Evolutionary conservation across 75 land plant species (phyloP).

Genomic region (Pseudotsuga menziesii): DNA sequence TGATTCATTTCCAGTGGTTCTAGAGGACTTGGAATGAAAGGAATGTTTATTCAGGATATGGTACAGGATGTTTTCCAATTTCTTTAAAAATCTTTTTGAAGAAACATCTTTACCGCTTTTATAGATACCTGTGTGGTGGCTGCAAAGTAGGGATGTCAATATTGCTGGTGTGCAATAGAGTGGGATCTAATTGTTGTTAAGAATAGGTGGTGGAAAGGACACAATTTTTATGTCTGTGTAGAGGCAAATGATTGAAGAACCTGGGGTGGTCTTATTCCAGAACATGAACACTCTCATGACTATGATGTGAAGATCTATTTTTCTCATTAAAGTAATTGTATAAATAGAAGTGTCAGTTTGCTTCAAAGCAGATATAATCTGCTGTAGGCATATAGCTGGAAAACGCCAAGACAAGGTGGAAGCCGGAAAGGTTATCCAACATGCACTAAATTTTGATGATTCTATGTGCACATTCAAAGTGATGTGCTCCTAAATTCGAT

Average conservation of each 20-base stretch:
- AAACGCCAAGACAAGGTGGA: no score
- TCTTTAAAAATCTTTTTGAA: neutral
- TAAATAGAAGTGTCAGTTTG: neutral
- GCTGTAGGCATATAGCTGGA: neutral
- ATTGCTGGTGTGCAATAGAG: neutral
- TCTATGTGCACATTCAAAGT: neutral
- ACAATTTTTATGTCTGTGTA: neutral
- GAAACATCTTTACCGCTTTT: neutral
- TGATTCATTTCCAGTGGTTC: neutral
- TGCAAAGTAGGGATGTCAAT: neutral
- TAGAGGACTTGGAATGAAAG: constrained; percentile 5
- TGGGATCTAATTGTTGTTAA: neutral
- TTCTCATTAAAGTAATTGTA: neutral
- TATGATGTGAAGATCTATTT: neutral
- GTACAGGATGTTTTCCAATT: neutral
- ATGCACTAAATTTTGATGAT: neutral
- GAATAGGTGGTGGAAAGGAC: neutral
- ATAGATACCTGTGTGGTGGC: neutral
- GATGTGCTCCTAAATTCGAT: neutral
- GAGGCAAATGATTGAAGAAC: neutral
- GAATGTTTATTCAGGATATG: neutral
- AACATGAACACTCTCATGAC: neutral
- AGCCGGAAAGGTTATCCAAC: neutral
- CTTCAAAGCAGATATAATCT: neutral
- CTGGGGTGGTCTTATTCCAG: no score